Conservation (phyloP, 306 rosid species). For the Lathyrus aphaca region DNA sequence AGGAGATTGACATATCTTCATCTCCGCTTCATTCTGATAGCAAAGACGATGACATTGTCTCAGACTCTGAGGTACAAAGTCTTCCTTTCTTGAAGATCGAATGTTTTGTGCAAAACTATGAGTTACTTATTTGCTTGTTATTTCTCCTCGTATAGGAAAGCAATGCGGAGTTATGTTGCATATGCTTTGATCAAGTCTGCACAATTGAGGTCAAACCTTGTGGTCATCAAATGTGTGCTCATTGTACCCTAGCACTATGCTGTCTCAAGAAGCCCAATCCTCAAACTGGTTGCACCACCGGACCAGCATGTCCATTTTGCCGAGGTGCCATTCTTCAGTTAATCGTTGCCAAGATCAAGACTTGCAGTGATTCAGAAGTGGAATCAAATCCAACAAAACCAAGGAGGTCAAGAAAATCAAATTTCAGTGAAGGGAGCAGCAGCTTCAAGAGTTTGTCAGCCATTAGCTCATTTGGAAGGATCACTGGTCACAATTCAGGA, state of each 20-base stretch:
- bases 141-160: conserved; percentile 56
- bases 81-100: conserved; percentile 29
- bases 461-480: conserved; percentile 71
- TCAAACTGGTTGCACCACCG: conserved; percentile 45
- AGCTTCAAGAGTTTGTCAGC: conserved; percentile 85
- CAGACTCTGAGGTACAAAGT: conserved; percentile 71
- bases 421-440: conserved; percentile 86
- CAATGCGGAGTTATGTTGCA: conserved; percentile 73
- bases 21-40: conserved; percentile 53
- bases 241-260: conserved; percentile 83
- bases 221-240: conserved; percentile 94
- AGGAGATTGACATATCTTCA: conserved; percentile 48
- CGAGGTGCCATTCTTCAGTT: conserved; percentile 69
- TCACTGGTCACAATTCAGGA: conserved; percentile 61
- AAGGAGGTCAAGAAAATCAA: conserved; percentile 76
- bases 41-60: conserved; percentile 57
- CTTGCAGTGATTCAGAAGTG: conserved; percentile 48
- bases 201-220: conserved; percentile 85
- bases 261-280: conserved; percentile 85
- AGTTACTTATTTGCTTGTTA: conserved; percentile 33
- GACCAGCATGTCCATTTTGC: conserved; percentile 85
- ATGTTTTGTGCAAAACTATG: background rate
- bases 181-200: conserved; percentile 91
- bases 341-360: conserved; percentile 58
- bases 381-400: conserved; percentile 72